Conservation (phyloP, 768 basidiomycete species). For the Trametes maxima region DNA sequence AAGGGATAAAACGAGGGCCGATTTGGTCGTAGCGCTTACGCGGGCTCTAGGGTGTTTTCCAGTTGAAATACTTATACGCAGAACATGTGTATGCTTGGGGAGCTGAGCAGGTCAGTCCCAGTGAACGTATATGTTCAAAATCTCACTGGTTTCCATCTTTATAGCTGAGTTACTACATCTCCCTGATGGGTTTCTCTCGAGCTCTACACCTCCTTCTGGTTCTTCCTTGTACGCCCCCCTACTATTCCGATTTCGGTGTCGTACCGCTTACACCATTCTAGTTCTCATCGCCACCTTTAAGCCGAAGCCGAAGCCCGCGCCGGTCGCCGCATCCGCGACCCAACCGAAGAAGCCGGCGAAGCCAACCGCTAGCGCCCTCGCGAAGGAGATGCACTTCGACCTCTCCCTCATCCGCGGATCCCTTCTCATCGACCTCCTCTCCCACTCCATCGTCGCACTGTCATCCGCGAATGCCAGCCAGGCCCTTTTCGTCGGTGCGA, state of each 20-base stretch:
- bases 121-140: not conserved
- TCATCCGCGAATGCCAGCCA: slow-evolving; percentile 46
- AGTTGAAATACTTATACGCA: slow-evolving; percentile 78
- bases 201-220: slow-evolving; percentile 68
- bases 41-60: slow-evolving; percentile 58
- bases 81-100: slow-evolving; percentile 73
- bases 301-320: slow-evolving; percentile 34
- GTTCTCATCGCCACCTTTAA: slow-evolving; percentile 68
- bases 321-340: slow-evolving; percentile 12
- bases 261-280: slow-evolving; percentile 36
- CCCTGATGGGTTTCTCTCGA: slow-evolving; percentile 63
- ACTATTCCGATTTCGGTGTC: slow-evolving; percentile 19
- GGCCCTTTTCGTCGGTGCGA: slow-evolving; percentile 57
- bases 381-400: slow-evolving; percentile 69
- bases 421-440: slow-evolving; percentile 65
- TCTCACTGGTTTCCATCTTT: not conserved
- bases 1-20: slow-evolving; percentile 29
- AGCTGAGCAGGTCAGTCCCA: slow-evolving; percentile 49
- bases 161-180: slow-evolving; percentile 76
- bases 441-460: slow-evolving; percentile 62
- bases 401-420: slow-evolving; percentile 64
- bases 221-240: slow-evolving; percentile 58
- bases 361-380: slow-evolving; percentile 52
- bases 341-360: slow-evolving; percentile 38
- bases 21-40: not conserved